Evolutionary conservation across 1,284 basidiomycete species (phyloP).

Genomic region (Sporisorium sorghi): DNA sequence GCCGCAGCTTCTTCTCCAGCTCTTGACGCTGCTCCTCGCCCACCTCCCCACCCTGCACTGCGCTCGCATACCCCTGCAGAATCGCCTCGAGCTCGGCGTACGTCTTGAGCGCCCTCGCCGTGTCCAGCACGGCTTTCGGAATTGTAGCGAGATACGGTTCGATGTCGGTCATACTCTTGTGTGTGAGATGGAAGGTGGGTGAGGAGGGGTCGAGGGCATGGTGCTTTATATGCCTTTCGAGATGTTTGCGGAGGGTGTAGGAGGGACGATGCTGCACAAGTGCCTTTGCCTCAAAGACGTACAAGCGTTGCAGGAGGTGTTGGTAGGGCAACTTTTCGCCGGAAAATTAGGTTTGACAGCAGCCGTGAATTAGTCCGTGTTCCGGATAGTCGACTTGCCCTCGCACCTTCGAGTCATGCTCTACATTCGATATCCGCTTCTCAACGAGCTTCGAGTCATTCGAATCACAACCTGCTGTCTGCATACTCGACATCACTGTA

Average conservation of each 20-base stretch:
- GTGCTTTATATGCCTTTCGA: not conserved
- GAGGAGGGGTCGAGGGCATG: not conserved
- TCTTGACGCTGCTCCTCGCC: not conserved
- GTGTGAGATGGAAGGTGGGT: not conserved
- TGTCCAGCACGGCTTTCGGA: slow-evolving; percentile 63
- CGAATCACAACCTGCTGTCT: too few species aligned
- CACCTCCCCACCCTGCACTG: not conserved
- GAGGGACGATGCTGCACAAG: not conserved
- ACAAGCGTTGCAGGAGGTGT: too few species aligned
- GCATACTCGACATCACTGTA: too few species aligned
- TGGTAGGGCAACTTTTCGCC: too few species aligned
- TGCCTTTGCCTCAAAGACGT: not conserved
- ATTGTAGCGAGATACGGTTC: slow-evolving; percentile 24
- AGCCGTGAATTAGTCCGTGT: not conserved
- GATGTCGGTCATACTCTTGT: slow-evolving; percentile 20
- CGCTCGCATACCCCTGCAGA: slow-evolving; percentile 23
- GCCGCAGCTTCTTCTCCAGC: slow-evolving; percentile 43
- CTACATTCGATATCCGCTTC: not conserved
- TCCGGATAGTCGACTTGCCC: not conserved
- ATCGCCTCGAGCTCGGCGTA: slow-evolving; percentile 46
- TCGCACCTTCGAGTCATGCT: not conserved
- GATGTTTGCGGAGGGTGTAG: too few species aligned
- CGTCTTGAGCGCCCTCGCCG: slow-evolving; percentile 47
- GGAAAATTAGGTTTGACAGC: not conserved
- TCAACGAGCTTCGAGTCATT: slow-evolving; percentile 1